phyloP scores from a whole-genome alignment of 306 rosid genomes.

The Cicer yamashitae region DNA sequence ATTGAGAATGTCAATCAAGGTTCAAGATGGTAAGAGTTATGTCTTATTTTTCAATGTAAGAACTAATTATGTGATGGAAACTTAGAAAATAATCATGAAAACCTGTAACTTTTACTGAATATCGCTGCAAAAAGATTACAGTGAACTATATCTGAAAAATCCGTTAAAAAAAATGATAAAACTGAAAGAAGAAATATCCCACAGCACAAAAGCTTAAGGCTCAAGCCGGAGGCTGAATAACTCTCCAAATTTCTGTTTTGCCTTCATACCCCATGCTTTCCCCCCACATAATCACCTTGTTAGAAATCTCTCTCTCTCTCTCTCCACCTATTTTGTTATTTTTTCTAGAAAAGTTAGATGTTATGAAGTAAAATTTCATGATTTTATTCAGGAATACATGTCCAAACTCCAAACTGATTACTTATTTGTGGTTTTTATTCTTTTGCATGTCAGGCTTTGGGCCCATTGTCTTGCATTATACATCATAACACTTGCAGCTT shows the following conservation, averaged over 20 bases:
- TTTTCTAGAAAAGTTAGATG: neutral
- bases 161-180: neutral
- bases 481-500: constrained; percentile 76
- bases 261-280: neutral
- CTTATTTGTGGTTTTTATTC: constrained; percentile 44
- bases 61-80: constrained; percentile 20
- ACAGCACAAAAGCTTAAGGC: constrained; percentile 3
- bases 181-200: constrained; percentile 23
- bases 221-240: constrained; percentile 11
- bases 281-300: constrained; percentile 8
- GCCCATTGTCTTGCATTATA: constrained; percentile 88
- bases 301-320: neutral
- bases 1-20: constrained; percentile 78
- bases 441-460: constrained; percentile 81
- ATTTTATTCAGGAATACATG: constrained; percentile 31
- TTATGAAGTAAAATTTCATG: constrained; percentile 29
- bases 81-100: constrained; percentile 10
- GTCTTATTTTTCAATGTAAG: constrained; percentile 22
- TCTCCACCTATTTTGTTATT: neutral
- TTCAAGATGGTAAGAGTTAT: constrained; percentile 69
- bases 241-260: constrained; percentile 3
- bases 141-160: constrained; percentile 5
- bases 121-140: neutral
- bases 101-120: constrained; percentile 16
- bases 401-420: constrained; percentile 31